Percentiles rank a stretch among this genome's conserved stretches.
phyloP scores from a whole-genome alignment of 2,329 filamentous ascomycete genomes.

The Tolypocladium album region DNA sequence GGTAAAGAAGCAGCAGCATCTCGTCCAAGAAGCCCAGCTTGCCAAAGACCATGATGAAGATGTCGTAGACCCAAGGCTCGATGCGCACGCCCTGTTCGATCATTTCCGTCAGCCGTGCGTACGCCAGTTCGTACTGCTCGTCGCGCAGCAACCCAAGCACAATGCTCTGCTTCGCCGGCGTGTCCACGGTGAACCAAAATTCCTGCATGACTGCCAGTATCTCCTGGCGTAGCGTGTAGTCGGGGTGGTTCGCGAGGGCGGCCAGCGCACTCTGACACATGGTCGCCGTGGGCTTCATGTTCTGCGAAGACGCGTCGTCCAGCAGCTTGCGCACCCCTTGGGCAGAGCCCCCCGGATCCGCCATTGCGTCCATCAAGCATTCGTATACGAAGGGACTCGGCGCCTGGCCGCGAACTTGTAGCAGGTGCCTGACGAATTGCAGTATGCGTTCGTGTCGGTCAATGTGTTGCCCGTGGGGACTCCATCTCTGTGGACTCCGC shows the following conservation, averaged over 20 bases:
- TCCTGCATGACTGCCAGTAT: conserved; percentile 65
- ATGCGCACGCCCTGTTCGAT: conserved; percentile 41
- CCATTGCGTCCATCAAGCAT: conserved; percentile 63
- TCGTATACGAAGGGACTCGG: conserved; percentile 58
- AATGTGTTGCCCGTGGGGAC: conserved; percentile 7
- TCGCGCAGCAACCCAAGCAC: conserved; percentile 70
- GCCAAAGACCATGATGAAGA: conserved; percentile 64
- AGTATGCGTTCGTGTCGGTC: conserved; percentile 18
- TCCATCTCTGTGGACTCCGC: conserved; percentile 10
- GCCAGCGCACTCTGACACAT: conserved; percentile 63
- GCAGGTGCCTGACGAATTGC: conserved; percentile 44
- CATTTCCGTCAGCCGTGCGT: conserved; percentile 60
- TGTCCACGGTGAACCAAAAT: conserved; percentile 45
- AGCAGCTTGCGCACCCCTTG: conserved; percentile 53
- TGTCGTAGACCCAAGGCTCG: conserved; percentile 65
- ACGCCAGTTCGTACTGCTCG: conserved; percentile 69
- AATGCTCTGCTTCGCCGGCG: conserved; percentile 55
- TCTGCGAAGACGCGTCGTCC: conserved; percentile 55
- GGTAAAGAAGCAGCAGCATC: conserved; percentile 56
- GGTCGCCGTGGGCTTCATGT: conserved; percentile 51
- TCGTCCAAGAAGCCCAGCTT: conserved; percentile 68
- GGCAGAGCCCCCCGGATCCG: conserved; percentile 56
- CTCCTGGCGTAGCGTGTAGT: conserved; percentile 64
- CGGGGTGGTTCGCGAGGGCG: conserved; percentile 72
- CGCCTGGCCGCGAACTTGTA: conserved; percentile 41